Percentiles rank a stretch among this genome's conserved stretches.
Evolutionary conservation across 768 basidiomycete species (phyloP).

Genomic region (Asterophora lycoperdoides): DNA sequence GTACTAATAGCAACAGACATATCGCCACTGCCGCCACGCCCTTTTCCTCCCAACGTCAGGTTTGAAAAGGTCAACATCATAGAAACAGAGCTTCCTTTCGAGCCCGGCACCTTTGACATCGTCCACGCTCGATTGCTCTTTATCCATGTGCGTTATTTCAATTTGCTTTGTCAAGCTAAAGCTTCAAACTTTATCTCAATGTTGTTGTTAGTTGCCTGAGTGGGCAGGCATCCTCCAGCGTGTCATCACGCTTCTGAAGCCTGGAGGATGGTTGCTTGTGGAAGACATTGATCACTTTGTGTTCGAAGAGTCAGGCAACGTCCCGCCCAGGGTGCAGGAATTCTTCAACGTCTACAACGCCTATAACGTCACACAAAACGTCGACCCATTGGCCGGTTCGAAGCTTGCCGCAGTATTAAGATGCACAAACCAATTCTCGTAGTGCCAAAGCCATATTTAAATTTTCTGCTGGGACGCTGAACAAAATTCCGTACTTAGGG

Average conservation of each 20-base stretch:
- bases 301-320: not conserved
- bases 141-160: not conserved
- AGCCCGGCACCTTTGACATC: constrained; percentile 2
- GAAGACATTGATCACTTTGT: constrained; percentile 1
- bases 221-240: not conserved
- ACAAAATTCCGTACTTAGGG: not conserved
- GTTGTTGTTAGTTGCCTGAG: not conserved
- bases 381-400: constrained; percentile 2
- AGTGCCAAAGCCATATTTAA: too few species aligned
- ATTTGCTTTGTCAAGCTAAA: not conserved
- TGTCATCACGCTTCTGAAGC: constrained; percentile 1
- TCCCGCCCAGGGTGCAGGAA: not conserved
- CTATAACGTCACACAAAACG: not conserved
- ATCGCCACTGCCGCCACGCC: not conserved
- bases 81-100: not conserved
- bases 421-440: constrained; percentile 1
- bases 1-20: constrained; percentile 5
- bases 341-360: not conserved
- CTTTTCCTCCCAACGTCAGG: not conserved
- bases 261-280: constrained; percentile 8
- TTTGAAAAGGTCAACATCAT: constrained; percentile 3
- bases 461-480: not conserved
- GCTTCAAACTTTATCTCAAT: not conserved
- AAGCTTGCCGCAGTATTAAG: not conserved
- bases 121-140: constrained; percentile 1